Evolutionary conservation across 2,329 filamentous ascomycete species (phyloP).

Genomic region (Zalaria sp.): DNA sequence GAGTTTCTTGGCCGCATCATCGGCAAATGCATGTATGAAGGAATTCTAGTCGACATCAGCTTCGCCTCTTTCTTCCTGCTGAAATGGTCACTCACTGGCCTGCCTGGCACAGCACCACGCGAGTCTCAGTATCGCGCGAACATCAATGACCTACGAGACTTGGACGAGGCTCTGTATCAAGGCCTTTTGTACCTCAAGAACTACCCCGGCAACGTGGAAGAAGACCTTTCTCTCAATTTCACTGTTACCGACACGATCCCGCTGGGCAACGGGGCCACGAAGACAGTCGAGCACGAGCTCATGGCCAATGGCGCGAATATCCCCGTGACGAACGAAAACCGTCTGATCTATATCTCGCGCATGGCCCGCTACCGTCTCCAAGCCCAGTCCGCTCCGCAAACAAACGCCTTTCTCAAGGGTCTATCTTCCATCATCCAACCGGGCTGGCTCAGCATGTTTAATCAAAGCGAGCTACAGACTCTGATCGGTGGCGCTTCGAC

Average conservation of each 20-base stretch:
- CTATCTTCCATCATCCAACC: slow-evolving; percentile 81
- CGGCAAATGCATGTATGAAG: slow-evolving; percentile 94
- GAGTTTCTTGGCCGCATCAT: slow-evolving; percentile 89
- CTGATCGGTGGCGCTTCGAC: slow-evolving; percentile 79
- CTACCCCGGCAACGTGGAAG: slow-evolving; percentile 62
- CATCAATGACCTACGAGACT: slow-evolving; percentile 82
- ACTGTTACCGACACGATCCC: slow-evolving; percentile 62
- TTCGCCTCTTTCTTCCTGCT: slow-evolving; percentile 94
- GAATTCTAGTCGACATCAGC: slow-evolving; percentile 80
- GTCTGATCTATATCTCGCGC: slow-evolving; percentile 85
- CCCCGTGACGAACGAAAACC: slow-evolving; percentile 79
- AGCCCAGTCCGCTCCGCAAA: slow-evolving; percentile 66
- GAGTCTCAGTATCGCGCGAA: slow-evolving; percentile 73
- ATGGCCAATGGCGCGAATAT: slow-evolving; percentile 63
- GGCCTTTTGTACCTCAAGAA: slow-evolving; percentile 75
- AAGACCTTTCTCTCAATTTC: slow-evolving; percentile 74
- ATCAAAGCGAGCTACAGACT: slow-evolving; percentile 85
- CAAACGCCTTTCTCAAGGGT: slow-evolving; percentile 73
- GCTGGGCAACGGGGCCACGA: slow-evolving; percentile 22
- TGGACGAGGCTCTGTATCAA: slow-evolving; percentile 82
- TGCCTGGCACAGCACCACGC: slow-evolving; percentile 45
- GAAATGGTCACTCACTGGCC: slow-evolving; percentile 77
- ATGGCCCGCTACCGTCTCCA: slow-evolving; percentile 79
- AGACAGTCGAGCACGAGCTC: slow-evolving; percentile 60
- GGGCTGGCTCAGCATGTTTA: slow-evolving; percentile 96